Evolutionary conservation across 2,329 filamentous ascomycete species (phyloP).

Genomic region (Epichloe amarillans): DNA sequence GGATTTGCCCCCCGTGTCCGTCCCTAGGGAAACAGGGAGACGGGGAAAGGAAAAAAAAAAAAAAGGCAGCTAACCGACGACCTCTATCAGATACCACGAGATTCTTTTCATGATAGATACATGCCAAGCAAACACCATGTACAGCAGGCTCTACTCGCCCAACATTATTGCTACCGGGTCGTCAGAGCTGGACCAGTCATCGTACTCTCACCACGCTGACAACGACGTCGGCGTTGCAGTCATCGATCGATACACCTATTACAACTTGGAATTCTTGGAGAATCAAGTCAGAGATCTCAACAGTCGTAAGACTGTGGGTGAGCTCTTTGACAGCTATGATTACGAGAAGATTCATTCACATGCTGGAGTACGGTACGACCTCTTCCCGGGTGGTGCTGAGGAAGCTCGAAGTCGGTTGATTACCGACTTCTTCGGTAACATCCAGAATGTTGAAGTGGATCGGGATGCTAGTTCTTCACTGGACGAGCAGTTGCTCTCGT

Average conservation of each 20-base stretch:
- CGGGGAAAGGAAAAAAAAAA: background rate
- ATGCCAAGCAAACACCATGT: slow-evolving; percentile 99
- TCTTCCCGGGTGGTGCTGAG: slow-evolving; percentile 77
- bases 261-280: slow-evolving; percentile 94
- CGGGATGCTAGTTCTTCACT: slow-evolving; percentile 42
- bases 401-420: slow-evolving; percentile 68
- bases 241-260: slow-evolving; percentile 97
- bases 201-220: slow-evolving; percentile 94
- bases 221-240: slow-evolving; percentile 96
- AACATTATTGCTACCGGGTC: slow-evolving; percentile 98
- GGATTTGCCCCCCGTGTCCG: background rate
- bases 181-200: slow-evolving; percentile 87
- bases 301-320: slow-evolving; percentile 80
- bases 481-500: slow-evolving; percentile 63
- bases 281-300: slow-evolving; percentile 74
- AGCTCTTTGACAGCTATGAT: slow-evolving; percentile 93
- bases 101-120: slow-evolving; percentile 99
- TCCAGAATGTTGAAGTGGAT: slow-evolving; percentile 91
- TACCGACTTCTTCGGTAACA: slow-evolving; percentile 96
- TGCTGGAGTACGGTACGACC: slow-evolving; percentile 83
- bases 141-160: slow-evolving; percentile 92
- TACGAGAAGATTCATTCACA: slow-evolving; percentile 88
- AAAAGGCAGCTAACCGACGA: background rate
- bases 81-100: slow-evolving; percentile 63
- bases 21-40: background rate